Evolutionary conservation across 768 basidiomycete genomes (phyloP).

Genomic region (Solioccasus polychromus): DNA sequence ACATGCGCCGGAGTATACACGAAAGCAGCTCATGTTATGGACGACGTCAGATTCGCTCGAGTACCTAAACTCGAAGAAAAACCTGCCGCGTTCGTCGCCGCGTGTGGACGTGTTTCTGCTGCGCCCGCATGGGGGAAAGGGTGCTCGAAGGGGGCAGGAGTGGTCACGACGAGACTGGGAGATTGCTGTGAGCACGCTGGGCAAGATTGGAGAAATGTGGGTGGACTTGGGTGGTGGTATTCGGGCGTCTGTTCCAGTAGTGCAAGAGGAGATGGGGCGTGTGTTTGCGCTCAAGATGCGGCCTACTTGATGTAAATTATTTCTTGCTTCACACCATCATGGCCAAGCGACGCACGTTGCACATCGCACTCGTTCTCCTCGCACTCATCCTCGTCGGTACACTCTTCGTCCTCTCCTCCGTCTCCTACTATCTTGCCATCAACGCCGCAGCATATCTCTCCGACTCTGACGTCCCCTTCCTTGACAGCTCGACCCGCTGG

Average conservation of each 20-base stretch:
- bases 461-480: constrained; percentile 68
- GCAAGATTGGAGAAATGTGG: constrained; percentile 49
- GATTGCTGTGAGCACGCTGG: constrained; percentile 45
- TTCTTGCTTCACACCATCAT: constrained; percentile 23
- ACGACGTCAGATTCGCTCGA: constrained; percentile 52
- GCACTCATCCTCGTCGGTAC: constrained; percentile 84
- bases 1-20: constrained; percentile 54
- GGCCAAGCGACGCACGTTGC: constrained; percentile 44
- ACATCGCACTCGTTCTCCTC: constrained; percentile 52
- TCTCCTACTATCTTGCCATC: constrained; percentile 88
- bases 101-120: constrained; percentile 51
- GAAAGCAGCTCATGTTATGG: constrained; percentile 49
- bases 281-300: constrained; percentile 49
- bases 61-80: constrained; percentile 48
- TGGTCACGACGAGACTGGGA: constrained; percentile 73
- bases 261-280: constrained; percentile 45
- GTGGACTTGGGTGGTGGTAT: constrained; percentile 54
- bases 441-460: constrained; percentile 74
- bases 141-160: constrained; percentile 67
- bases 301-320: constrained; percentile 26
- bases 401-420: constrained; percentile 85
- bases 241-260: constrained; percentile 43
- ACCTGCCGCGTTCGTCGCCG: constrained; percentile 36
- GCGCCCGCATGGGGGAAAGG: constrained; percentile 43
- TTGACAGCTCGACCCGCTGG: constrained; percentile 54